Evolutionary conservation across 805 yeast genomes (phyloP), one percentile per base, ranked within the genome.

Genomic region (Starmera dryadoides): DNA sequence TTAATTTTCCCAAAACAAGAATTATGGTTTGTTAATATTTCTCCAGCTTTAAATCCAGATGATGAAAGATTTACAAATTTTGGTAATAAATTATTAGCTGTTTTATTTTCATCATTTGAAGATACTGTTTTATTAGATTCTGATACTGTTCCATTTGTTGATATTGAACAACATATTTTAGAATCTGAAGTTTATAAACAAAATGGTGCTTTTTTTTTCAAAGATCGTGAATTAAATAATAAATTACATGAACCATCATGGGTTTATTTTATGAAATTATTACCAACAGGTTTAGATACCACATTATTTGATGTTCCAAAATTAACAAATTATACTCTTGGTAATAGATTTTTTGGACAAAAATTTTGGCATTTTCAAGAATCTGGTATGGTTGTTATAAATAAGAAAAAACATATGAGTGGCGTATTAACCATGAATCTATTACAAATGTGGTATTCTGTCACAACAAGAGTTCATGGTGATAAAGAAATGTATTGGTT

Each of bases 401-500:
- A 61, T 41, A 62, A 60, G 42, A 45, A 46, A 32, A 55, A 58
- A 31, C 84, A 80, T 50, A 71, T 73, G 37, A 59, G 66, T 39
- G 71, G 79, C 3, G 52, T 74, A 4, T 44, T 77, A 25, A 58
- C 70, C 41, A 64, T 79, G 2, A 58, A 63, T 7, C 50, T 59
- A 15, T 44, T 71, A 43, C 74, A 71, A 43, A 56, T 71, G 46
- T 64, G 68, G 55, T 58, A 58, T 39, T 55, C 71, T 19, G 63
- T 69, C 18, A 58, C 67, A 1, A 65, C 73, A 2, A 71, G 79
- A 16, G 69, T 79, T 17, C 81, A 81, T 68, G 87, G 87, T 28
- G 89, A 81, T 46, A 81, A 81, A 48, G 89, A 81, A 53, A 66
- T 79, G 52, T 77, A 79, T 48, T 81, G 89, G 88, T 55, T 81